phyloP scores from a whole-genome alignment of 2,329 filamentous ascomycete species.

The Aureobasidium subglaciale region DNA sequence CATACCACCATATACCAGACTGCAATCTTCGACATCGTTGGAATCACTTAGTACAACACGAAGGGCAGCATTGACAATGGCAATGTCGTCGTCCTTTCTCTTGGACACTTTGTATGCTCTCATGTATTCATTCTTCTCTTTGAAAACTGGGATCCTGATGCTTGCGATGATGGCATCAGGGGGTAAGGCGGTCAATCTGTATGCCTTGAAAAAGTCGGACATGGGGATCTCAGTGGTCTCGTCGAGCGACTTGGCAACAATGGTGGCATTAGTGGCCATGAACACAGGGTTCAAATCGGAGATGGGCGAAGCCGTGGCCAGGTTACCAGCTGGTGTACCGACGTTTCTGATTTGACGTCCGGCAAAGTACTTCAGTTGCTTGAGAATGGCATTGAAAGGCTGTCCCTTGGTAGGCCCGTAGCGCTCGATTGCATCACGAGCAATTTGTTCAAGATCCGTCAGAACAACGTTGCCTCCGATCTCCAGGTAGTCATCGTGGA shows the following conservation, averaged over 20 bases:
- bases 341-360: conserved; percentile 94
- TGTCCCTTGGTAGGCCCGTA: conserved; percentile 69
- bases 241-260: conserved; percentile 70
- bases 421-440: conserved; percentile 67
- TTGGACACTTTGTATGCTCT: conserved; percentile 94
- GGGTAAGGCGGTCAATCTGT: conserved; percentile 74
- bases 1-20: conserved; percentile 91
- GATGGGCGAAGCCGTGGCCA: conserved; percentile 91
- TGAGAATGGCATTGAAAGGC: conserved; percentile 82
- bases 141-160: conserved; percentile 74
- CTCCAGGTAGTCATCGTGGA: conserved; percentile 76
- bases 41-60: conserved; percentile 63
- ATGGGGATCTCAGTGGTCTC: conserved; percentile 82
- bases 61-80: conserved; percentile 86
- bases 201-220: conserved; percentile 86
- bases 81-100: conserved; percentile 95
- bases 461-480: conserved; percentile 88
- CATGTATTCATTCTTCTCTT: conserved; percentile 71
- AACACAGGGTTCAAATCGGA: conserved; percentile 94
- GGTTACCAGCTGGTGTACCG: conserved; percentile 90
- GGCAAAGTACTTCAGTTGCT: conserved; percentile 91
- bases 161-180: conserved; percentile 77
- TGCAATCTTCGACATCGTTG: conserved; percentile 64
- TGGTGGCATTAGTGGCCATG: conserved; percentile 73
- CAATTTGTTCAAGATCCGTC: conserved; percentile 83